Percentiles rank a stretch among this genome's conserved stretches.
Conservation (phyloP, 805 yeast species). For the Deakozyma indianensis region DNA sequence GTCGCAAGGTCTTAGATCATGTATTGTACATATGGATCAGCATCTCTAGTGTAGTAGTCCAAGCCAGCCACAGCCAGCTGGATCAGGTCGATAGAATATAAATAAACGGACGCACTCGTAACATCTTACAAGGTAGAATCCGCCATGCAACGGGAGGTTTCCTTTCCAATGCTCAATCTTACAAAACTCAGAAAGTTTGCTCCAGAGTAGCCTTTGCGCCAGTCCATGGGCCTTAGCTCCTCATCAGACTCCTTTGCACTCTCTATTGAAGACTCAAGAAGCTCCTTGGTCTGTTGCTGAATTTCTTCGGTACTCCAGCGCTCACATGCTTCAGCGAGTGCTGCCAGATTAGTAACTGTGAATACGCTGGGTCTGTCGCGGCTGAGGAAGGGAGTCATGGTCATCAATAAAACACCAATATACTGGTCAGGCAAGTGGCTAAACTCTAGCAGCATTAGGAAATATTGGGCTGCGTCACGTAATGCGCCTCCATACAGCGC, state of each 20-base stretch:
- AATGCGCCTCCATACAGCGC: background rate
- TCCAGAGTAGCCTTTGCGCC: background rate
- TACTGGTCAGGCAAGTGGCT: background rate
- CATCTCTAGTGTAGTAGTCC: no score
- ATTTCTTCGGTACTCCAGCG: background rate
- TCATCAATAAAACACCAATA: background rate
- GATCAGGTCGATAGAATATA: no score
- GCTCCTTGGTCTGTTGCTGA: background rate
- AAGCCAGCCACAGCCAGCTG: no score
- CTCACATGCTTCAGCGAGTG: background rate
- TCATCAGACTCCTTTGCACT: background rate
- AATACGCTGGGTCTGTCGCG: background rate
- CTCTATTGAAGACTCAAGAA: background rate
- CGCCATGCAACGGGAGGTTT: background rate
- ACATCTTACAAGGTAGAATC: background rate
- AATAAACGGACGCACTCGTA: no score
- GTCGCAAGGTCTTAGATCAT: no score
- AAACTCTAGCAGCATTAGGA: background rate
- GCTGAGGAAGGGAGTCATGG: background rate
- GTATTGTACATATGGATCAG: no score
- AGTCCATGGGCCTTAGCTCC: background rate
- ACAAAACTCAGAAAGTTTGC: background rate
- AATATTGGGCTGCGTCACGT: background rate
- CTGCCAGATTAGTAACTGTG: background rate
- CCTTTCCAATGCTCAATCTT: background rate